Conservation (phyloP, 176 grass and related monocot species). For the Puccinellia tenuiflora region DNA sequence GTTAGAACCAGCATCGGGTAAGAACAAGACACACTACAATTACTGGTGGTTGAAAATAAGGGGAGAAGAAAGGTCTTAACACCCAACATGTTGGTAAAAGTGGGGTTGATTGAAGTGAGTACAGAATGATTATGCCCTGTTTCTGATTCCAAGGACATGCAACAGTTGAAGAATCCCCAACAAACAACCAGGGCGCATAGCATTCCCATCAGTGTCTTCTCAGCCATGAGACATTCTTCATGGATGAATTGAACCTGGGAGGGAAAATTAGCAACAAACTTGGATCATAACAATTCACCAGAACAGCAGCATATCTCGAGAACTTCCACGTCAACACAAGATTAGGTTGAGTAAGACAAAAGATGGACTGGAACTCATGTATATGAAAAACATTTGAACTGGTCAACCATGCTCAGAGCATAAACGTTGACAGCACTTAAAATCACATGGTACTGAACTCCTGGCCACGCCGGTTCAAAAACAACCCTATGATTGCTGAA, state of each 20-base stretch:
- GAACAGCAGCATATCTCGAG: background rate
- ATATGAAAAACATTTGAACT: background rate
- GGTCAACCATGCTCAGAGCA: constrained; percentile 27
- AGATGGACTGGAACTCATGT: background rate
- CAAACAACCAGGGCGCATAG: background rate
- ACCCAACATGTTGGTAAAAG: background rate
- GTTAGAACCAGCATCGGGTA: background rate
- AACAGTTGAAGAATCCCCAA: background rate
- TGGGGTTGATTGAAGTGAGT: constrained; percentile 4
- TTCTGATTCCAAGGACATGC: background rate
- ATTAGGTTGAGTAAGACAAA: background rate
- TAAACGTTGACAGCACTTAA: background rate
- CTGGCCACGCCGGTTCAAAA: background rate
- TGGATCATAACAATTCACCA: background rate
- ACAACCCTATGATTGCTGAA: background rate
- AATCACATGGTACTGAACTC: constrained; percentile 10
- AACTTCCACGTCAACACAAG: background rate
- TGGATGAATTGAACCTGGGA: background rate
- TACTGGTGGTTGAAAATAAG: background rate
- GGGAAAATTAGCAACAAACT: background rate
- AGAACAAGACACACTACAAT: background rate
- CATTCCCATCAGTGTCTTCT: background rate
- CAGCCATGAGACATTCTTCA: background rate
- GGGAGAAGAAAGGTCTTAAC: background rate
- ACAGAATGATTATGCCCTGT: background rate